Conservation (phyloP, 345 rosid species). For the Pelargonium nanum region DNA sequence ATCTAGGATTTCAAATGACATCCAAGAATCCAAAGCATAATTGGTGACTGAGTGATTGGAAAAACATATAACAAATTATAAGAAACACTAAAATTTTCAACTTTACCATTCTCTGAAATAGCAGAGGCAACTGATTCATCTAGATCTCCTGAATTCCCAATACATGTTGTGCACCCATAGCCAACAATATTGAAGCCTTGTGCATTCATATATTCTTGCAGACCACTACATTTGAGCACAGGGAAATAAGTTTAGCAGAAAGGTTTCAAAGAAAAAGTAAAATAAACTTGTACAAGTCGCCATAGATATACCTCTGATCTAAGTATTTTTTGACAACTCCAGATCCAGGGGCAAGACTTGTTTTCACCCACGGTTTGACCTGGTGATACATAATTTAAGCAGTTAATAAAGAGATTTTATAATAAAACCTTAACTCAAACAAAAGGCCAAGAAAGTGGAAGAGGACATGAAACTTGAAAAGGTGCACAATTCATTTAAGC, state of each 20-base stretch:
- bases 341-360: slow-evolving; percentile 81
- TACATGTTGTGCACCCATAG: slow-evolving; percentile 78
- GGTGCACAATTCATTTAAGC: background rate
- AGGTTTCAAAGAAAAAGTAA: background rate
- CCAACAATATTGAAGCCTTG: slow-evolving; percentile 71
- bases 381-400: slow-evolving; percentile 15
- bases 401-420: background rate
- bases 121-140: slow-evolving; percentile 57
- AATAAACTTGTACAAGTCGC: background rate
- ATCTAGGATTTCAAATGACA: too few relatives aligned
- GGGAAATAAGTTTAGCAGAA: background rate
- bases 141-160: slow-evolving; percentile 68
- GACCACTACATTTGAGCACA: slow-evolving; percentile 35
- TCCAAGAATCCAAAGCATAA: too few relatives aligned
- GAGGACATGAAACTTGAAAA: background rate
- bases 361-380: slow-evolving; percentile 87
- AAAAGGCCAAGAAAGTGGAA: background rate
- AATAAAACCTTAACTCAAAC: background rate
- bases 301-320: slow-evolving; percentile 38
- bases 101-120: slow-evolving; percentile 14
- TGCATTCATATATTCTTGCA: slow-evolving; percentile 48
- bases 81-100: background rate
- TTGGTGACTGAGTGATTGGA: too few relatives aligned
- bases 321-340: slow-evolving; percentile 66
- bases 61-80: background rate